Evolutionary conservation across 805 yeast species (phyloP), one percentile per base, ranked within the genome.

Genomic region (Hanseniaspora lindneri): DNA sequence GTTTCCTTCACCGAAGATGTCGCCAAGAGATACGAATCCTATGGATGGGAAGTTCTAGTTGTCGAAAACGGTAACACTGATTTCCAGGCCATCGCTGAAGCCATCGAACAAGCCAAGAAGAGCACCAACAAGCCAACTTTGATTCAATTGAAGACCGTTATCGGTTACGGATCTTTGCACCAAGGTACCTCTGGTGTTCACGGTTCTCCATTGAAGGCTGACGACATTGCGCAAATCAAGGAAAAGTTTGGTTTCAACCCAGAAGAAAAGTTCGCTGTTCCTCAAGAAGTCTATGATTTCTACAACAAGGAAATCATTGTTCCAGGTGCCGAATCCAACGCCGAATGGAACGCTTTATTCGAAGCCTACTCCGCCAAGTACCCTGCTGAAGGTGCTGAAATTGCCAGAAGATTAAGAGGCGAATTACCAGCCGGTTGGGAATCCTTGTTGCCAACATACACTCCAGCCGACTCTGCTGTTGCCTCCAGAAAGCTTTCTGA

Each of bases 401-500:
- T 89, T 54, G 63, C 71, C 56, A 80, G 96, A 73, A 80, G 97
- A 73, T 67, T 83, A 56, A 66, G 64, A 47, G 80, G 82, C 59
- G 75, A 81, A 66, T 76, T 89, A 56, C 96, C 98, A 67, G 76
- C 65, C 39, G 79, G 74, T 60, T 87, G 96, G 95, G 80, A 74
- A 61, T 66, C 76, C 59, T 60, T 68, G 51, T 76, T 89, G 62
- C 98, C 98, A 60, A 65, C 70, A 37, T 92, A 80, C 78, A 77
- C 80, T 47, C 74, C 94, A 51, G 58, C 63, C 29, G 98, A 89
- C 71, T 68, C 73, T 58, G 80, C 96, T 43, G 73, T 87, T 57
- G 98, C 98, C 54, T 77, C 96, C 53, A 83, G 98, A 77, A 89
- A 89, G 75, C 73, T 87, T 61, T 83, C 94, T 47, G 96, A 89